A percentile compares a stretch with the other conserved stretches of the same genome.
Evolutionary conservation across 2,329 filamentous ascomycete genomes (phyloP).

Genomic region (Pezicula neosporulosa): DNA sequence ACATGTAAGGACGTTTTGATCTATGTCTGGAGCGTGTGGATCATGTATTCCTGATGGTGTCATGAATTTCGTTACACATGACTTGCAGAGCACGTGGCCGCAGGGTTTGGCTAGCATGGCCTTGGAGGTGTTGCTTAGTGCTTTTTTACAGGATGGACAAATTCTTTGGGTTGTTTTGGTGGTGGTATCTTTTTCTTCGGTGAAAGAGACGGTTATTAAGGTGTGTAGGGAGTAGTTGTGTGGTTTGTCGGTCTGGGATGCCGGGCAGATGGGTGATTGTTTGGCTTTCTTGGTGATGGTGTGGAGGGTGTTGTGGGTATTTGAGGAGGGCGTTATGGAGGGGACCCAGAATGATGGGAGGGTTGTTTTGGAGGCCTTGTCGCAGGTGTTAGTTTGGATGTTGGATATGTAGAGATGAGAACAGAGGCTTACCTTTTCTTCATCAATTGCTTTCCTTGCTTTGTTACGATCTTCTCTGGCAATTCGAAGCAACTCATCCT

Average conservation of each 20-base stretch:
- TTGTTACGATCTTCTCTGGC: slow-evolving; percentile 67
- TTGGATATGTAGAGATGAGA: slow-evolving; percentile 1
- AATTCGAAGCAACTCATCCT: slow-evolving; percentile 69
- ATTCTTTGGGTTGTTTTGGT: slow-evolving; percentile 47
- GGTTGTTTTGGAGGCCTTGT: slow-evolving; percentile 54
- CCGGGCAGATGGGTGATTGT: slow-evolving; percentile 70
- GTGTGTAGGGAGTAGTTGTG: slow-evolving; percentile 78
- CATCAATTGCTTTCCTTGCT: slow-evolving; percentile 66
- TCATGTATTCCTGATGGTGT: slow-evolving; percentile 50
- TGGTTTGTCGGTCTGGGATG: slow-evolving; percentile 59
- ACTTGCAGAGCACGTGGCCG: slow-evolving; percentile 86
- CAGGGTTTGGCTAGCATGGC: slow-evolving; percentile 83
- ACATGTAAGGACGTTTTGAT: slow-evolving; percentile 58
- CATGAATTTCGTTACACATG: slow-evolving; percentile 83
- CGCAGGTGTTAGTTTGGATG: slow-evolving; percentile 1
- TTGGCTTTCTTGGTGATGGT: slow-evolving; percentile 60
- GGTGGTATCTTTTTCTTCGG: slow-evolving; percentile 58
- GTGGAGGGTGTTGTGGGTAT: slow-evolving; percentile 53
- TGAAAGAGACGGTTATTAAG: slow-evolving; percentile 74
- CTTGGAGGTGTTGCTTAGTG: slow-evolving; percentile 75
- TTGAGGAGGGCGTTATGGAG: slow-evolving; percentile 69
- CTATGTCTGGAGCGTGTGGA: slow-evolving; percentile 52
- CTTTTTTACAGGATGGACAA: slow-evolving; percentile 85
- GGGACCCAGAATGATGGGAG: slow-evolving; percentile 93
- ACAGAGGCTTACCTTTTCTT: slow-evolving; percentile 57